A percentile compares a stretch with the other conserved stretches of the same genome.
Evolutionary conservation across 2,329 filamentous ascomycete genomes (phyloP).

Genomic region (Emmonsiellopsis sp.): DNA sequence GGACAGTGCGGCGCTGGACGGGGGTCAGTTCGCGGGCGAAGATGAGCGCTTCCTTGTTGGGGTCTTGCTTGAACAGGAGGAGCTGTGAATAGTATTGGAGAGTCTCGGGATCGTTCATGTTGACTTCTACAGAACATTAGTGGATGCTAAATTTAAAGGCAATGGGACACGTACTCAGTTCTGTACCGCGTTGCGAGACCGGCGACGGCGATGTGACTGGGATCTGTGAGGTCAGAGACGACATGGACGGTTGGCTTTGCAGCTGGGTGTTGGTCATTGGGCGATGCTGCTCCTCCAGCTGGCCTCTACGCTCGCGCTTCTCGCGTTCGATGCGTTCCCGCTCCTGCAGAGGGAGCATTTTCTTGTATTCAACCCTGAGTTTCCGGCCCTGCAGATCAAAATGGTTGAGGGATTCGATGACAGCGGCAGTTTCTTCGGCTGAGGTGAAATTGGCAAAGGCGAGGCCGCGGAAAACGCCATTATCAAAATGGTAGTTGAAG

Average conservation of each 20-base stretch:
- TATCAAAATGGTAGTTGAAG: slow-evolving; percentile 99
- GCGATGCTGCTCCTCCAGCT: slow-evolving; percentile 93
- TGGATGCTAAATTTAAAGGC: slow-evolving; percentile 8
- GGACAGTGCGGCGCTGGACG: slow-evolving; percentile 77
- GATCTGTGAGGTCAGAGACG: slow-evolving; percentile 61
- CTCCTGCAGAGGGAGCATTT: slow-evolving; percentile 93
- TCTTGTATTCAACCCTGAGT: slow-evolving; percentile 95
- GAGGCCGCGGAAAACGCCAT: slow-evolving; percentile 88
- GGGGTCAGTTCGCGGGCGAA: slow-evolving; percentile 76
- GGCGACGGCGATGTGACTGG: slow-evolving; percentile 58
- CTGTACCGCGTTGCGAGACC: slow-evolving; percentile 47
- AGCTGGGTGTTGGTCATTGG: slow-evolving; percentile 56
- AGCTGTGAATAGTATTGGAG: slow-evolving; percentile 86
- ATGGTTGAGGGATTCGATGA: slow-evolving; percentile 91
- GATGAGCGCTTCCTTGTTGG: slow-evolving; percentile 66
- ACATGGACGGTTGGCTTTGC: slow-evolving; percentile 78
- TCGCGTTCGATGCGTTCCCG: slow-evolving; percentile 93
- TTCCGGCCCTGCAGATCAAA: slow-evolving; percentile 93
- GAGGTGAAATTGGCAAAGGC: slow-evolving; percentile 98
- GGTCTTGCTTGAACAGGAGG: slow-evolving; percentile 76
- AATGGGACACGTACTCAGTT: slow-evolving; percentile 24
- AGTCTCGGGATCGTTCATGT: slow-evolving; percentile 83
- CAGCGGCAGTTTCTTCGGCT: slow-evolving; percentile 81
- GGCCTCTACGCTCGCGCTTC: slow-evolving; percentile 89
- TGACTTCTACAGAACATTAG: slow-evolving; percentile 50